These are phyloP conservation scores for Vitis hybrid DNA, from an alignment of 177 flowering plant species.

Conservation along the genomic window DNA sequence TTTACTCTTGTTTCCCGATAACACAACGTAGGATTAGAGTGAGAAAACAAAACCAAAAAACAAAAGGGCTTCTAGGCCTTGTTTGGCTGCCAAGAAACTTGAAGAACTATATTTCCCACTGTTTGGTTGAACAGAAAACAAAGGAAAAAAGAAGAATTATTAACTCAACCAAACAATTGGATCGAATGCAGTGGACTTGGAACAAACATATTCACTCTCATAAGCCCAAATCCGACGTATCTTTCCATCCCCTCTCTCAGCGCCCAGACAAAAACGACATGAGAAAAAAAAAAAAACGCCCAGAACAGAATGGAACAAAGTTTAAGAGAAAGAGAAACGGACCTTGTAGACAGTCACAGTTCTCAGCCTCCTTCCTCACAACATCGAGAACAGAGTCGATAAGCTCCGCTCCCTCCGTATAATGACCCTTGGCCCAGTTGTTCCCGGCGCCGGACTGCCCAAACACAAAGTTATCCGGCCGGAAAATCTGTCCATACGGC, in stretches of 20 bases:
- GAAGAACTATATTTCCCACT: not conserved
- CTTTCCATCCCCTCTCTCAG: too few species aligned
- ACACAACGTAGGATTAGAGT: too few species aligned
- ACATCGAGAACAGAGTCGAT: slow-evolving; percentile 67
- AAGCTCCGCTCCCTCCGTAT: slow-evolving; percentile 62
- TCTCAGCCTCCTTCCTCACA: slow-evolving; percentile 63
- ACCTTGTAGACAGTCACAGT: slow-evolving; percentile 65
- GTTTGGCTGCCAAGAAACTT: not conserved
- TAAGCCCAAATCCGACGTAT: too few species aligned
- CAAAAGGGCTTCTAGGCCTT: too few species aligned
- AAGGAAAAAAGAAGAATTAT: too few species aligned
- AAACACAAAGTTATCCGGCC: slow-evolving; percentile 71
- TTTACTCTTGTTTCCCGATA: too few species aligned
- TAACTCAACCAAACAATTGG: too few species aligned
- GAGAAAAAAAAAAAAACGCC: not conserved
- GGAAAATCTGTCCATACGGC: slow-evolving; percentile 59
- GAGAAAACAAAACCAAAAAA: too few species aligned
- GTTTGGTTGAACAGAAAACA: not conserved
- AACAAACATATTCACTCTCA: too few species aligned
- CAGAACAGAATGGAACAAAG: not conserved
- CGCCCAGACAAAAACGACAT: too few species aligned
- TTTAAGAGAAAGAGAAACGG: not conserved
- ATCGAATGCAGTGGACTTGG: too few species aligned
- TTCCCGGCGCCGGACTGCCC: slow-evolving; percentile 64
- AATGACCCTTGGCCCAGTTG: slow-evolving; percentile 62